phyloP scores from a whole-genome alignment of 129 eudicot species.

The Solidago caesia region DNA sequence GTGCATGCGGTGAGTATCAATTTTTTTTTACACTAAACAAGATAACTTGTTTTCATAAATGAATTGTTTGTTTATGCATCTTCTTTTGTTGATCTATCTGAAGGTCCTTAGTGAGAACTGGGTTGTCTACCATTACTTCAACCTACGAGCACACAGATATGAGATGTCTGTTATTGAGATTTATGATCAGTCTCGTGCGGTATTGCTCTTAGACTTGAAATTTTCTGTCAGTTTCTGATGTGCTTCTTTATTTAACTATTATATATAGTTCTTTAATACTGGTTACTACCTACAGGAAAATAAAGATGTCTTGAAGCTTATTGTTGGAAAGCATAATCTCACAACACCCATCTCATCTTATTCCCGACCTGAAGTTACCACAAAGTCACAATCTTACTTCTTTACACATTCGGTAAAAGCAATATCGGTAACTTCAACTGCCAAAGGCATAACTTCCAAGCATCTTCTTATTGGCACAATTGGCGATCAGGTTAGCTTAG shows the following conservation, averaged over 20 bases:
- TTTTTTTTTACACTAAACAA: not conserved
- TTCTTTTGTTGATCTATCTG: constrained; percentile 18
- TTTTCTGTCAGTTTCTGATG: not conserved
- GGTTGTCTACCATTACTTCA: constrained; percentile 99
- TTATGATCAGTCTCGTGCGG: constrained; percentile 98
- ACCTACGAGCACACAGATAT: constrained; percentile 89
- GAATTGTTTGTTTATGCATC: constrained; percentile 4
- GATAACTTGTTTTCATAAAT: not conserved
- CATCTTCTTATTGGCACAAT: constrained; percentile 92
- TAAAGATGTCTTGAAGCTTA: constrained; percentile 83
- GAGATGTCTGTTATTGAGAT: constrained; percentile 98
- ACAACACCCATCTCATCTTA: constrained; percentile 89
- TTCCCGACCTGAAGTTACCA: constrained; percentile 85
- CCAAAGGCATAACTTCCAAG: constrained; percentile 90
- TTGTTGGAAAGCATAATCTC: constrained; percentile 92
- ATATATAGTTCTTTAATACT: not conserved
- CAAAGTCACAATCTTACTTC: constrained; percentile 88
- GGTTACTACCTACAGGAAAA: constrained; percentile 60
- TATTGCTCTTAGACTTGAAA: constrained; percentile 32
- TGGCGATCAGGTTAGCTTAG: constrained; percentile 88
- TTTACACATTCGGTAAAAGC: constrained; percentile 88
- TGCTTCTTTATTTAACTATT: not conserved
- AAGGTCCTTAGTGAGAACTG: constrained; percentile 98
- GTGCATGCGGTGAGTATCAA: constrained; percentile 87
- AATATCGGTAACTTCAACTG: constrained; percentile 82